Base-by-base conservation (phyloP, 2,329 filamentous ascomycete genomes). In the Triangularia setosa region DNA sequence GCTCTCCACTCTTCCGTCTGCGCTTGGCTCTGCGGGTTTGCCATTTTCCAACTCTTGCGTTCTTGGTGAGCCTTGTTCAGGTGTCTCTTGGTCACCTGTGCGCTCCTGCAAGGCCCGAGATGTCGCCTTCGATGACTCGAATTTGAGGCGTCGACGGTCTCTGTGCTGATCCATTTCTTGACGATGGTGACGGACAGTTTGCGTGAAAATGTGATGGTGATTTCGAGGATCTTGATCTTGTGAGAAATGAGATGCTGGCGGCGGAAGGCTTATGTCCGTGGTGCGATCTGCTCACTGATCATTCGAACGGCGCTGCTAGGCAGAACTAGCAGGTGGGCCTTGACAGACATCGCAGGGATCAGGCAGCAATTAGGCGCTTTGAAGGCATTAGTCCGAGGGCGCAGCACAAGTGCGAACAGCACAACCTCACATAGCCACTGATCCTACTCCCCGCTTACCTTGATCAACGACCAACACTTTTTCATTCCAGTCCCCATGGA, bases 401-500 rank as follows among this genome's bases (percentile, higher is more conserved):
- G 18, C 40, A 48, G 40, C 40, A 48, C 40, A 18, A 48, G 8
- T 48, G 40, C 40, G 40, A 48, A 48, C 40, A 48, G 40, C 3
- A 18, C 6, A 9, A 3, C 18, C 40, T 48, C 40, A 21, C 40
- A 48, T 21, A 18, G 40, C 40, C 18, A 48, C 18, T 58, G 24
- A n/a, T 58, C 16, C 23, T 11, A 8, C 72, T 40, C 7, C n/a
- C 40, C n/a, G 18, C n/a, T 21, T 21, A n/a, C 70, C 60, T 72
- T 75, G 9, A 78, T 76, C 14, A 85, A 72, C 1, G 77, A 72
- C 83, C 83, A 86, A 70, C 84, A 86, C 69, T 84, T 85, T 40
- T 80, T 77, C 83, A 86, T 86, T 0, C 84, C 84, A 0, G 83
- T 85, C 0, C 84, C 83, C 83, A 86, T 86, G 0, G 82, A 83